Evolutionary conservation across 257 asterid species (phyloP), one percentile per base, ranked within the genome.

Genomic region (Sherardia arvensis): DNA sequence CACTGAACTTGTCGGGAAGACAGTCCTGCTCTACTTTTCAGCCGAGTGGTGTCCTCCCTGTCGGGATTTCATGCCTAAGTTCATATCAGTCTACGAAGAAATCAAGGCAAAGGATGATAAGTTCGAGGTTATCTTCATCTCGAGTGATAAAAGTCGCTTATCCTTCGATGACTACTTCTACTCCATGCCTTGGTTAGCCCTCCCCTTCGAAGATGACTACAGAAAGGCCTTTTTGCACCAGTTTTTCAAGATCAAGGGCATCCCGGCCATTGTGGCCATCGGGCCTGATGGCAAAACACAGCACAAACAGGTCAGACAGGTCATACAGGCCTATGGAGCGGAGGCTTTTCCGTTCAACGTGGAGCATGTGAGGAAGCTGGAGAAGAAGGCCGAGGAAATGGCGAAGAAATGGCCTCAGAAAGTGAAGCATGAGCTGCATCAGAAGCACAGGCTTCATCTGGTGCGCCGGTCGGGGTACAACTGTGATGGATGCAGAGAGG

Each of bases 41-140:
- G 81, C 81, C 30, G 67, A 70, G 38, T 73, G 81, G 78, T 72
- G 78, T 33, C 81, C 76, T 6, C 81, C 81, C 40, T 65, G 81
- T 61, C 70, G 77, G n/a, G 62, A 66, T 14, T 77, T 77, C 23
- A 66, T 30, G 26, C 81, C 81, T 0, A 61, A 61, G 40, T 69
- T 77, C 18, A 64, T 69, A 0, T 8, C 72, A n/a, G 65, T 75
- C 53, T 73, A 72, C 45, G 53, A 77, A 0, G 76, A 77, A 61
- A 68, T 77, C 66, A 72, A 77, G 74, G 69, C 71, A 20, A 77
- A 73, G 43, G 69, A 69, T 0, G 66, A 30, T 45, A 51, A 0
- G 0, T 56, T 73, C 22, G 81, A 77, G 73, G 76, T 77, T 34
- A 69, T 77, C 14, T 77, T 65, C 78, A 66, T 77, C 61, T 77